These are phyloP conservation scores for Penicillium herquei DNA, from an alignment of 495 filamentous ascomycete species.

Conservation along the genomic window DNA sequence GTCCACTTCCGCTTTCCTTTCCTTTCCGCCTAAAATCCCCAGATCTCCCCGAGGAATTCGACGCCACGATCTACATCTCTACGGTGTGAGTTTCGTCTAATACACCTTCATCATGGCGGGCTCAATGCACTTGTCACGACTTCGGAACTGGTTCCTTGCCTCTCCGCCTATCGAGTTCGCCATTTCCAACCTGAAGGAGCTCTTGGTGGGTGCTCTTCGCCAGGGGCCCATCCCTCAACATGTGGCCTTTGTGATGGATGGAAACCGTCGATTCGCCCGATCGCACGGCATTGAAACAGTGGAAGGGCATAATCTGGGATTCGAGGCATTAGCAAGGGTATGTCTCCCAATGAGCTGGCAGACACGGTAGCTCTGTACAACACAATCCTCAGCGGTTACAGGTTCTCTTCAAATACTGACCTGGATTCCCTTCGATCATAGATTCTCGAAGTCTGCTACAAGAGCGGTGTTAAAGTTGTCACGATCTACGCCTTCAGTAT, in stretches of 20 bases:
- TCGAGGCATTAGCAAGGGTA: constrained; percentile 87
- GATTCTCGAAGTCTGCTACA: constrained; percentile 98
- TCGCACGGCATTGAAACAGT: constrained; percentile 92
- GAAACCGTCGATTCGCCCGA: constrained; percentile 87
- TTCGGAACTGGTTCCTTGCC: constrained; percentile 83
- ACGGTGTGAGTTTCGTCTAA: neutral
- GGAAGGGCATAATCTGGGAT: constrained; percentile 94
- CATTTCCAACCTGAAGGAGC: constrained; percentile 65
- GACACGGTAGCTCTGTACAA: neutral
- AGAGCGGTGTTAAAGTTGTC: constrained; percentile 87
- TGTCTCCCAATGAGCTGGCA: constrained; percentile 10
- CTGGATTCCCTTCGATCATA: constrained; percentile 22
- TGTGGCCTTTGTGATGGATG: constrained; percentile 98
- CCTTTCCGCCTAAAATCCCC: constrained; percentile 2
- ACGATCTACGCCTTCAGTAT: constrained; percentile 98
- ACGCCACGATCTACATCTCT: neutral
- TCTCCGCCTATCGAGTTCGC: constrained; percentile 89
- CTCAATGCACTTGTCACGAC: constrained; percentile 66
- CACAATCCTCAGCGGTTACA: neutral
- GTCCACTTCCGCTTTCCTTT: neutral
- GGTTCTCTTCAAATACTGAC: neutral
- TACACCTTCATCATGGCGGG: constrained; percentile 35
- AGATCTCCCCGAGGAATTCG: constrained; percentile 7
- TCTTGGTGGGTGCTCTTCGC: constrained; percentile 81
- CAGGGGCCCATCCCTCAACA: constrained; percentile 92